Conservation (phyloP, 164 flowering plant genomes). For the Nymphaea thermarum region DNA sequence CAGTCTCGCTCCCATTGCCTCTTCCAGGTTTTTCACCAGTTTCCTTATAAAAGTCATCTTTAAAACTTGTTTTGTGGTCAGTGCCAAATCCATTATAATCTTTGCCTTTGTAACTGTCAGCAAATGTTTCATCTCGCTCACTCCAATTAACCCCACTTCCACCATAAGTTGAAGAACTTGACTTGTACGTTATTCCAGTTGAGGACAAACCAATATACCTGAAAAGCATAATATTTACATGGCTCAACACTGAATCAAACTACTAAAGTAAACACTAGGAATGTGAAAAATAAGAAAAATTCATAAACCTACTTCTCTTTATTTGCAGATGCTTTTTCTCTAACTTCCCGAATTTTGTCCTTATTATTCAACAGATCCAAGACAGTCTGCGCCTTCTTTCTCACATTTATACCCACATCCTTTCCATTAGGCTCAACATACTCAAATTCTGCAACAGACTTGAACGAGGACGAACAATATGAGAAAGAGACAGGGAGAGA, state of each 20-base stretch:
- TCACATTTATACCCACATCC: slow-evolving; percentile 91
- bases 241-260: slow-evolving; percentile 5
- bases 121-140: slow-evolving; percentile 30
- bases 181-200: slow-evolving; percentile 60
- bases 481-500: not conserved
- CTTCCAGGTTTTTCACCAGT: slow-evolving; percentile 27
- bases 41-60: slow-evolving; percentile 28
- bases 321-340: slow-evolving; percentile 85
- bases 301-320: slow-evolving; percentile 69
- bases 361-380: slow-evolving; percentile 59
- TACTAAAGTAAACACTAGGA: not conserved
- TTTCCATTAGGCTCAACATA: slow-evolving; percentile 92
- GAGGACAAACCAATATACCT: slow-evolving; percentile 98
- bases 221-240: slow-evolving; percentile 3
- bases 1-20: slow-evolving; percentile 21
- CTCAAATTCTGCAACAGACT: slow-evolving; percentile 89
- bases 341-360: slow-evolving; percentile 77
- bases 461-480: slow-evolving; percentile 6
- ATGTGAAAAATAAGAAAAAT: not conserved
- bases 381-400: slow-evolving; percentile 83
- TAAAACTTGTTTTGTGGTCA: slow-evolving; percentile 6
- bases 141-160: slow-evolving; percentile 35
- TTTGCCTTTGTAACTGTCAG: slow-evolving; percentile 33
- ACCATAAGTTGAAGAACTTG: slow-evolving; percentile 51
- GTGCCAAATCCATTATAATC: slow-evolving; percentile 28